phyloP scores from a whole-genome alignment of 2,329 filamentous ascomycete species.

The Karstenula rhodostoma region DNA sequence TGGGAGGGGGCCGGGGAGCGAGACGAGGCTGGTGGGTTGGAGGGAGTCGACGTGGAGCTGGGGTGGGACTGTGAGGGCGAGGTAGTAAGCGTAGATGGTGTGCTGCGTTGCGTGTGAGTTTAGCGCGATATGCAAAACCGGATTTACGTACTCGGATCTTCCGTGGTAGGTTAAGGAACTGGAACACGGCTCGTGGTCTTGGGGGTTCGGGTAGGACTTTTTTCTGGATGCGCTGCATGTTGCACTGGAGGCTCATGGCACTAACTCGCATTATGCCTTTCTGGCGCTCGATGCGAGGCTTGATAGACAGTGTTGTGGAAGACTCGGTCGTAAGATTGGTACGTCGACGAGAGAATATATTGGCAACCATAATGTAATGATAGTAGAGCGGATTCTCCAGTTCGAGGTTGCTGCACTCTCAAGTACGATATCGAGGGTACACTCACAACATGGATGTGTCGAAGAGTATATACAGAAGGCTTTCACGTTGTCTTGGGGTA shows the following conservation, averaged over 20 bases:
- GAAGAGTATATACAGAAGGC: too few species aligned
- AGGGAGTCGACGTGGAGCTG: neutral
- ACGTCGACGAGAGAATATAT: too few species aligned
- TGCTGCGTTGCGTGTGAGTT: neutral
- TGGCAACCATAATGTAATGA: too few species aligned
- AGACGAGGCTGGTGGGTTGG: neutral
- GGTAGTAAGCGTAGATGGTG: neutral
- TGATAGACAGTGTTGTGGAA: neutral
- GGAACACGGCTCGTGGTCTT: neutral
- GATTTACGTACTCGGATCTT: conserved; percentile 1
- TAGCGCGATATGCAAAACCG: neutral
- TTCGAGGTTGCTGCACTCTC: too few species aligned
- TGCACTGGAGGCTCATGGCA: neutral
- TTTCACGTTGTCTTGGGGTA: too few species aligned
- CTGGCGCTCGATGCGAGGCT: neutral
- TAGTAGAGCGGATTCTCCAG: too few species aligned
- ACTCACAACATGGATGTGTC: too few species aligned
- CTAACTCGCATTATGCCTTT: neutral
- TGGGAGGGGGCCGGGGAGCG: neutral
- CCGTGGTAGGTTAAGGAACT: neutral
- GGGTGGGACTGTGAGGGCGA: neutral
- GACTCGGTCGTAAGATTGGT: too few species aligned
- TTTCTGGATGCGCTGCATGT: neutral
- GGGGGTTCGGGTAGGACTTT: neutral
- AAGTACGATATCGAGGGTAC: too few species aligned